A percentile compares a stretch with the other conserved stretches of the same genome.
Conservation (phyloP, 2,329 filamentous ascomycete species). For the Trichoderma brevicompactum region DNA sequence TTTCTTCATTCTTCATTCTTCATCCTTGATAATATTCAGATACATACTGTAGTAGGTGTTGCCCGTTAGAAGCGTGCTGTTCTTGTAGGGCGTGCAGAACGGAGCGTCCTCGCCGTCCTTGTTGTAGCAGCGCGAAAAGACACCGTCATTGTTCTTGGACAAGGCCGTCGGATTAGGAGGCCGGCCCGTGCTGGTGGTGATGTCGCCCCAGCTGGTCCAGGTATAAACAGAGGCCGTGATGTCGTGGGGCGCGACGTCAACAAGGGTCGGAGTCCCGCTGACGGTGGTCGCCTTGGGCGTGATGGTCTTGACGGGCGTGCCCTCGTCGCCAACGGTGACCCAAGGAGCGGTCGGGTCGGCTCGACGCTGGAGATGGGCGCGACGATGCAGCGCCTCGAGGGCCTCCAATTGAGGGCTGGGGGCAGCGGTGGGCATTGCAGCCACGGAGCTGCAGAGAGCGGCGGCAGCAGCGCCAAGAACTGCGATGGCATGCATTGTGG, state of each 20-base stretch:
- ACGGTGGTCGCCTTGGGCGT: constrained; percentile 55
- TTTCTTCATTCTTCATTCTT: neutral
- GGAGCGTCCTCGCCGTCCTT: constrained; percentile 52
- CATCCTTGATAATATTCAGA: neutral
- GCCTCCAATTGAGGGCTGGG: constrained; percentile 27
- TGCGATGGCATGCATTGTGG: constrained; percentile 41
- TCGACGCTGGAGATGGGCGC: constrained; percentile 17
- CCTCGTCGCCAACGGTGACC: constrained; percentile 56
- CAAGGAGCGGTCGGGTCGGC: constrained; percentile 45
- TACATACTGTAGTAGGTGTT: constrained; percentile 57
- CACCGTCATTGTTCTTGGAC: constrained; percentile 48
- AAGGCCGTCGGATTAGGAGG: constrained; percentile 52
- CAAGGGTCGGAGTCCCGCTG: constrained; percentile 47
- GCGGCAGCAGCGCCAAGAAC: constrained; percentile 37
- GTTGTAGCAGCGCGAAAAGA: constrained; percentile 57
- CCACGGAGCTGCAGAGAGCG: constrained; percentile 36
- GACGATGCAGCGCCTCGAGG: constrained; percentile 31
- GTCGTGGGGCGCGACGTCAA: constrained; percentile 50
- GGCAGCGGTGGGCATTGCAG: constrained; percentile 39
- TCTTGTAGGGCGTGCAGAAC: constrained; percentile 55
- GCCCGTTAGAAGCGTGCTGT: constrained; percentile 50
- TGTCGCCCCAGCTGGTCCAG: constrained; percentile 42
- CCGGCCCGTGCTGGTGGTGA: constrained; percentile 49
- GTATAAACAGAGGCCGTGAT: constrained; percentile 52
- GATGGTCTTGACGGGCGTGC: constrained; percentile 50